Percentiles rank a stretch among this genome's conserved stretches.
These are phyloP conservation scores for Citrus glauca DNA, from an alignment of 345 rosid species.

Conservation along the genomic window DNA sequence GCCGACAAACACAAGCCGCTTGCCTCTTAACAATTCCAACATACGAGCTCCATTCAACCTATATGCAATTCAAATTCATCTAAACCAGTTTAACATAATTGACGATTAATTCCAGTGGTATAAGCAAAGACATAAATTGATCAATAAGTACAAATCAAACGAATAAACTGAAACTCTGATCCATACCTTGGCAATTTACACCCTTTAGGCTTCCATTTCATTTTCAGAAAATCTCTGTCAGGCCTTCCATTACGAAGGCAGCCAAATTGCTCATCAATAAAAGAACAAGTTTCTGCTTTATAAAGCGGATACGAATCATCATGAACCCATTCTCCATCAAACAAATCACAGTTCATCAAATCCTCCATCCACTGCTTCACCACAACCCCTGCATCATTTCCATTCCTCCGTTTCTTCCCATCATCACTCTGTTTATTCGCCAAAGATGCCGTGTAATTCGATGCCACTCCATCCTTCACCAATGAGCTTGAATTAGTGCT, in stretches of 20 bases:
- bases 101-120: not conserved
- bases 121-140: not conserved
- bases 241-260: slow-evolving; percentile 80
- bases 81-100: not conserved
- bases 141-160: not conserved
- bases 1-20: slow-evolving; percentile 83
- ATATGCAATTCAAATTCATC: slow-evolving; percentile 4
- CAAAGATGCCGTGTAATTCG: slow-evolving; percentile 40
- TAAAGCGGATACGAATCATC: slow-evolving; percentile 94
- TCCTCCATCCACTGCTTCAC: slow-evolving; percentile 41
- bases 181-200: slow-evolving; percentile 78
- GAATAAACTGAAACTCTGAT: not conserved
- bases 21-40: slow-evolving; percentile 78
- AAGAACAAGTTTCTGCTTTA: slow-evolving; percentile 78
- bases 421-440: slow-evolving; percentile 28
- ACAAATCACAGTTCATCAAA: slow-evolving; percentile 65
- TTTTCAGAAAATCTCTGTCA: slow-evolving; percentile 62
- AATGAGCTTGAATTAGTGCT: slow-evolving; percentile 14
- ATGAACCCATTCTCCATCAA: slow-evolving; percentile 81
- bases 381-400: slow-evolving; percentile 14
- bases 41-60: slow-evolving; percentile 66
- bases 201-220: slow-evolving; percentile 86
- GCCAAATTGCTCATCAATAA: slow-evolving; percentile 79
- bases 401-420: slow-evolving; percentile 32
- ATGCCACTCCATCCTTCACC: slow-evolving; percentile 12